Base-by-base conservation (phyloP, 163 green algal species). In the Smithsoniella earleae region DNA sequence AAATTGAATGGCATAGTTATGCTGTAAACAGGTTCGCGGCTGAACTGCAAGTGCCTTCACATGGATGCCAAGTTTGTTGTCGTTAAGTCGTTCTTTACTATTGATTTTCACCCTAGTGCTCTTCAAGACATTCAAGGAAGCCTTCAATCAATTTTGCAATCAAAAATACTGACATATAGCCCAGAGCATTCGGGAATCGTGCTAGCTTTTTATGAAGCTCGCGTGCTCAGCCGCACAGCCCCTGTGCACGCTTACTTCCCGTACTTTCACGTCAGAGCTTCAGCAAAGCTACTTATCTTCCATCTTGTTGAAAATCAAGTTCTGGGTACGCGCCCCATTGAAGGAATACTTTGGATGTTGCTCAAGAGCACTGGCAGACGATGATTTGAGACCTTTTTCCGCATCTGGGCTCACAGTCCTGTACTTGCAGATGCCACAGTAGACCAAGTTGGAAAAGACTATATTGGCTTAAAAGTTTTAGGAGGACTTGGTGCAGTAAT, bases 241-340 rank as follows among this genome's bases (percentile, higher is more conserved):
- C 34, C 58, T n/a, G 58, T 69, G 58, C 58, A 69, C 34, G 25
- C 58, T 13, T 69, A 45, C 58, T 69, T 69, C 43, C 58, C 58
- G 16, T 69, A 69, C 58, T 38, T 33, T 36, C 58, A 69, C 34
- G 58, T 69, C 34, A 34, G 43, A 18, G 58, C 25, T 13, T 30
- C 31, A 16, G 18, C 58, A 5, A 69, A 30, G 31, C 25, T 69
- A n/a, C 34, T 36, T 6, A 34, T 69, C 16, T 13, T 69, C 1
- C 18, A 34, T 30, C 58, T 69, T 13, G 58, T 25, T 18, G 8
- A 69, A 31, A 34, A 69, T 13, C 31, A 69, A 38, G 27, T 45
- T 13, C 20, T 69, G 10, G 58, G 58, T 69, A 34, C 3, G 25
- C 34, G 16, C 8, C 52, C 8, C 10, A 8, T 30, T 22, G 13